Base-by-base conservation (phyloP, 176 grass and related monocot genomes). In the Oryza longistaminata region DNA sequence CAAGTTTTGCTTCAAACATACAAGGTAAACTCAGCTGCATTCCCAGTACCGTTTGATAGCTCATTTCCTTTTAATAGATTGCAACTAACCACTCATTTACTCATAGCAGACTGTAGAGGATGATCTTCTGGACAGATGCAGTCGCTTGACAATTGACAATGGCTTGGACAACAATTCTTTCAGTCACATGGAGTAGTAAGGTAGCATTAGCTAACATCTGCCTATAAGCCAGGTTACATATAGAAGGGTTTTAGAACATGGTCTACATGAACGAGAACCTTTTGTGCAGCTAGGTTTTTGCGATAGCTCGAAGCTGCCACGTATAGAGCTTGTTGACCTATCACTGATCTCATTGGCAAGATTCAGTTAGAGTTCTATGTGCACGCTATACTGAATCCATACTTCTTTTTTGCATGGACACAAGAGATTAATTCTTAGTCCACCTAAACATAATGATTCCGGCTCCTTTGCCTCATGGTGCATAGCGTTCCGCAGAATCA, bases 61-160 rank as follows among this genome's bases (percentile, higher is more conserved):
- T 75, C 3, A 31, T 66, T 21, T 68, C 3, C 66, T 76, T 33
- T 29, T 65, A 8, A 6, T 79, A 21, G 26, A 49, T 46, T 77
- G 19, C 72, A 68, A 22, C 66, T 68, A 67, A 91, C 62, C 24
- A 37, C 69, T 43, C 15, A 29, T 68, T 66, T 15, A 52, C 15
- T 37, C 46, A 7, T 68, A 11, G 40, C 82, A 91, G 90, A 82
- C 71, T 44, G 86, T 88, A 62, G 81, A 91, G 82, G 82, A 88
- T n/a, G 90, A 91, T 62, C 82, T 91, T 16, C 67, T 91, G 74
- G 82, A 34, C 72, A 88, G 78, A 78, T 91, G 90, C 85, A 68
- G 67, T 84, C 61, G 72, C 21, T 78, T 91, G 82, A 82, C 86
- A 72, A 83, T 91, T 45, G 72, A 52, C 26, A 40, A 58, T 31